Conservation (phyloP, 192 early-diverging fungal species). For the Funneliformis geosporum region DNA sequence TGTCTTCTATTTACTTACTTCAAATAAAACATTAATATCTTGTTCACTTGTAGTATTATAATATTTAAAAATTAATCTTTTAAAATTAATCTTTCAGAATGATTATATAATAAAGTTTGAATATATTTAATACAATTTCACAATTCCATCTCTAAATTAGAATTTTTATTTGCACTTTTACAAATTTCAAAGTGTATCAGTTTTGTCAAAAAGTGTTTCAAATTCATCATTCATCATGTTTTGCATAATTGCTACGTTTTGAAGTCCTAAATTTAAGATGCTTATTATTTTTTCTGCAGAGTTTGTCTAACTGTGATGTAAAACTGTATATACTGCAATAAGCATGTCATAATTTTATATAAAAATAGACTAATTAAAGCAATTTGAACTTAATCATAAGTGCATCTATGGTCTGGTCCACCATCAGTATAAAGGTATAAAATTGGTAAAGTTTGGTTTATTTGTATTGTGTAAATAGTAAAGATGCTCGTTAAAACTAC, state of each 20-base stretch:
- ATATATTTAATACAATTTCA: not conserved
- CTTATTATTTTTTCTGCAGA: not conserved
- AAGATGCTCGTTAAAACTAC: too few species aligned
- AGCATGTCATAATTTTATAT: not conserved
- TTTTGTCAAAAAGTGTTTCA: not conserved
- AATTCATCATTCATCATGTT: not conserved
- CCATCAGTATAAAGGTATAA: not conserved
- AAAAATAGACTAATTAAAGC: constrained; percentile 1
- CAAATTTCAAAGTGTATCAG: not conserved
- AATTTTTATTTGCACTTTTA: not conserved
- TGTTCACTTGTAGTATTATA: not conserved
- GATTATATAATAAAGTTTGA: not conserved
- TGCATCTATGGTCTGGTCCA: not conserved
- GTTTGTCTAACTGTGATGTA: not conserved
- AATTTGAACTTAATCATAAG: not conserved
- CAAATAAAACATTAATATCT: not conserved
- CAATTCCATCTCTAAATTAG: not conserved
- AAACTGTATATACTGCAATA: not conserved
- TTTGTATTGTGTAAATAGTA: too few species aligned
- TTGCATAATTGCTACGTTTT: not conserved
- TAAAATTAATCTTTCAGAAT: not conserved
- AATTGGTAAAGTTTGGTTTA: not conserved
- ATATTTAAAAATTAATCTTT: not conserved
- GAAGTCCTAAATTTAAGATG: not conserved
- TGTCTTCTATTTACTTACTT: too few species aligned